These are phyloP conservation scores for Nigrospora osmanthi DNA, from an alignment of 2,329 filamentous ascomycete genomes.

Conservation along the genomic window DNA sequence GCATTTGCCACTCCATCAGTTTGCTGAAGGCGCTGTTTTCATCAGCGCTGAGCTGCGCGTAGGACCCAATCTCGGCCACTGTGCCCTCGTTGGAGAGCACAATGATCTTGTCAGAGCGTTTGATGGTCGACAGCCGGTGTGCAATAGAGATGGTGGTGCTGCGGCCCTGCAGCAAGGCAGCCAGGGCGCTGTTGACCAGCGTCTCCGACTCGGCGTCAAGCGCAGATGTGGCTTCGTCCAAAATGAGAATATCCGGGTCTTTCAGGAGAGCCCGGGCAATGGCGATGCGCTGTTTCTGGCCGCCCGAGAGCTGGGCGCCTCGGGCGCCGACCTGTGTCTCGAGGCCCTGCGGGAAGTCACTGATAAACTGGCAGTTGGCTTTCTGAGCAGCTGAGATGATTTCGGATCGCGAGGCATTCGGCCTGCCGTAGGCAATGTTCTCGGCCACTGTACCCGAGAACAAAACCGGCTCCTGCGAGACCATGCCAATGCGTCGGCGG, in stretches of 20 bases:
- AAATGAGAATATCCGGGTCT: constrained; percentile 90
- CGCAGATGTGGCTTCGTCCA: constrained; percentile 94
- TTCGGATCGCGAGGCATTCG: constrained; percentile 67
- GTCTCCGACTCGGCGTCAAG: constrained; percentile 96
- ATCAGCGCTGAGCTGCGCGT: constrained; percentile 64
- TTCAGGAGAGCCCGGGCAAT: constrained; percentile 93
- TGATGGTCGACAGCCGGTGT: constrained; percentile 92
- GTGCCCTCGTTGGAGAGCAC: constrained; percentile 79
- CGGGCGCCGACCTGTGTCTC: constrained; percentile 90
- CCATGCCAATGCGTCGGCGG: constrained; percentile 85
- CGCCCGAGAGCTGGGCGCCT: constrained; percentile 88
- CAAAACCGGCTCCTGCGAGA: constrained; percentile 90
- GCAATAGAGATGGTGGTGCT: constrained; percentile 98
- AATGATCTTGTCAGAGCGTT: constrained; percentile 89
- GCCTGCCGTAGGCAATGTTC: constrained; percentile 87
- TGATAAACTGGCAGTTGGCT: constrained; percentile 94
- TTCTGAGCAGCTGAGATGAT: constrained; percentile 82
- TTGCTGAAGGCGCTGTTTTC: constrained; percentile 81
- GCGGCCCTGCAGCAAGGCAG: constrained; percentile 70
- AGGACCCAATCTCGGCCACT: constrained; percentile 87
- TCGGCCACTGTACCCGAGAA: constrained; percentile 80
- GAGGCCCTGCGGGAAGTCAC: constrained; percentile 90
- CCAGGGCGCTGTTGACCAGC: constrained; percentile 84
- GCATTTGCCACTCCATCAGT: constrained; percentile 99
- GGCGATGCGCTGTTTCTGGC: constrained; percentile 95